Evolutionary conservation across 768 basidiomycete genomes (phyloP), one percentile per base, ranked within the genome.

Genomic region (Tricholoma hemisulphureum): DNA sequence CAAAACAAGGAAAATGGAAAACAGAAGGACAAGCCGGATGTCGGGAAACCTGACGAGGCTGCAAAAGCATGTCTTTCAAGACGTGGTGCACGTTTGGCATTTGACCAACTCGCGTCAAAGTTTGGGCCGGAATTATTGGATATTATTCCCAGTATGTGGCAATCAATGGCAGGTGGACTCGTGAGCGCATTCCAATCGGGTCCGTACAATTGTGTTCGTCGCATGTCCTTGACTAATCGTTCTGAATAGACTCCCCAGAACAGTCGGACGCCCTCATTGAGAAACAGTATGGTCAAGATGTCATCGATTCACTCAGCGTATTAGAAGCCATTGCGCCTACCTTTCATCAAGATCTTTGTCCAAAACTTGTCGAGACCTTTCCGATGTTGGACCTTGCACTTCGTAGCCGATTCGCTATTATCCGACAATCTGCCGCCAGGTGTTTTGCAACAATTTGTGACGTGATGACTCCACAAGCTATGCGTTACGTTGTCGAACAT

Each of bases 61-160:
- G 73, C 74, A 2, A 87, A 84, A 65, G 81, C 89, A 8, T 82
- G 80, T 34, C 75, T 98, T 11, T 88, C 94, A 1, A 80, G 94
- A 53, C 80, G 95, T 51, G 97, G 97, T 21, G 95, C 95, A 1
- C 77, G 88, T 13, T 76, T 89, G 20, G 95, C 95, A 0, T 91
- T 99, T 58, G 77, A 83, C 50, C 79, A 91, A 59, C 74, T 99
- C 28, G 93, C 94, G 2, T 69, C 73, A 3, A 83, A 81, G 60
- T 97, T 98, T 62, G 94, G 91, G 0, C 69, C 83, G 2, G 74
- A 73, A 13, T 75, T 98, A 28, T 75, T 98, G 32, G 82, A 87
- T 0, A 79, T 83, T 31, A 84, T 98, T n/a, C 96, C 97, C 2
- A 93, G 85, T 62, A 90, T 98, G 81, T 98, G 96, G 95, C 86